phyloP scores from a whole-genome alignment of 2,329 filamentous ascomycete genomes.

The Paecilomyces fulvus region DNA sequence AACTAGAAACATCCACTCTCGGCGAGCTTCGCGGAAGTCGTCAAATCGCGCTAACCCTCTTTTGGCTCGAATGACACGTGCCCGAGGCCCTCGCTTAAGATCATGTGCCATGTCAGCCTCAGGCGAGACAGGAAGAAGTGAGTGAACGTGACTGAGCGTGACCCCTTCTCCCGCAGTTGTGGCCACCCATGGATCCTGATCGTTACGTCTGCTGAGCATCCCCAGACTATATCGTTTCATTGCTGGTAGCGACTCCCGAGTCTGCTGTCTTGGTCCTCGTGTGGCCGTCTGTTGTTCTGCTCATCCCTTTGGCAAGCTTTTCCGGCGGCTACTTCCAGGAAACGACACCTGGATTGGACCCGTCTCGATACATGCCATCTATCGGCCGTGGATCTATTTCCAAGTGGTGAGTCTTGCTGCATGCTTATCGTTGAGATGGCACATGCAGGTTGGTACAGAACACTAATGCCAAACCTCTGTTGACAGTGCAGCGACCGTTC shows the following conservation, averaged over 20 bases:
- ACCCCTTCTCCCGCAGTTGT: conserved; percentile 1
- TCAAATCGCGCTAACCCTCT: background rate
- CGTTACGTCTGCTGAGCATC: conserved; percentile 1
- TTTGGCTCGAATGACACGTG: background rate
- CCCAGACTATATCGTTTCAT: background rate
- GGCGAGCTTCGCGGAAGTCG: background rate
- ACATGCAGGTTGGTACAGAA: background rate
- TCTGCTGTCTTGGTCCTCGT: conserved; percentile 4
- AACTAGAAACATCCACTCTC: background rate
- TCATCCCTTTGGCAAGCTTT: background rate
- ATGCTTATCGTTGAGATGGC: background rate
- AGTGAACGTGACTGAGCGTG: conserved; percentile 1
- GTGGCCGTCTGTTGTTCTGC: background rate
- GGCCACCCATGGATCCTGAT: conserved; percentile 3
- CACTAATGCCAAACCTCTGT: background rate
- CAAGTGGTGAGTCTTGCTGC: background rate
- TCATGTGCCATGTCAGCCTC: conserved; percentile 2
- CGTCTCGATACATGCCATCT: background rate
- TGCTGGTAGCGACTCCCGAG: conserved; percentile 1
- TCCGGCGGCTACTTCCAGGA: background rate
- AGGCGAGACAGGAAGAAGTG: background rate
- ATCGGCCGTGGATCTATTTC: background rate
- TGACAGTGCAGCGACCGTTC: background rate
- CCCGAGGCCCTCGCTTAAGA: background rate
- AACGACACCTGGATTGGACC: background rate